Evolutionary conservation across 768 basidiomycete species (phyloP).

Genomic region (Collybiopsis confluens): DNA sequence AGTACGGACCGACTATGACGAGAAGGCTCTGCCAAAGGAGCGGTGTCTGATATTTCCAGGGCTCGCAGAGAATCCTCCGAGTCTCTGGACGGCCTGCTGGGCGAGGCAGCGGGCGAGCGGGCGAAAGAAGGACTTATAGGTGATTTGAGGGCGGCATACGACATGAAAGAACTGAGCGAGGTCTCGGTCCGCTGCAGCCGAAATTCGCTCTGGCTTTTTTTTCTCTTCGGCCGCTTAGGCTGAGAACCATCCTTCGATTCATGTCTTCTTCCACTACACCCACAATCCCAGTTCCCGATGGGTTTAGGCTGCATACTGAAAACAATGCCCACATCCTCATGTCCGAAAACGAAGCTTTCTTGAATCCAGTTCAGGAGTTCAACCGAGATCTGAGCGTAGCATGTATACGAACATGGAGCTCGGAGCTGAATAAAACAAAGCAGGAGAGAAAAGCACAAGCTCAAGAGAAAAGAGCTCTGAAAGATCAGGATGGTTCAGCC

Average conservation of each 20-base stretch:
- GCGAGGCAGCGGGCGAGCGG: slow-evolving; percentile 29
- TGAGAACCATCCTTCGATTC: neutral
- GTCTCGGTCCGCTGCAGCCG: neutral
- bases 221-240: neutral
- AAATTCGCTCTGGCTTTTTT: neutral
- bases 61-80: slow-evolving; percentile 76
- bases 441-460: slow-evolving; percentile 53
- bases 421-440: slow-evolving; percentile 61
- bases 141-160: slow-evolving; percentile 6
- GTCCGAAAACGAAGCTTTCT: slow-evolving; percentile 79
- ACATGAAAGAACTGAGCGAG: slow-evolving; percentile 2
- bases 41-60: slow-evolving; percentile 66
- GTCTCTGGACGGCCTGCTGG: slow-evolving; percentile 39
- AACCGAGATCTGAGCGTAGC: slow-evolving; percentile 93
- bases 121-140: slow-evolving; percentile 1
- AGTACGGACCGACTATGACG: slow-evolving; percentile 30
- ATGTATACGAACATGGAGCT: slow-evolving; percentile 86
- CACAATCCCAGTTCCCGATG: slow-evolving; percentile 54
- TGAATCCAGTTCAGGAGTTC: slow-evolving; percentile 98
- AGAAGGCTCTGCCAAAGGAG: slow-evolving; percentile 34
- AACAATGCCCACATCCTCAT: slow-evolving; percentile 80
- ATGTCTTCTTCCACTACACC: slow-evolving; percentile 6
- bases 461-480: slow-evolving; percentile 45
- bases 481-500: slow-evolving; percentile 29
- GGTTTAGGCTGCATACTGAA: slow-evolving; percentile 76